phyloP scores from a whole-genome alignment of 345 rosid genomes.

The Camelina laxa region DNA sequence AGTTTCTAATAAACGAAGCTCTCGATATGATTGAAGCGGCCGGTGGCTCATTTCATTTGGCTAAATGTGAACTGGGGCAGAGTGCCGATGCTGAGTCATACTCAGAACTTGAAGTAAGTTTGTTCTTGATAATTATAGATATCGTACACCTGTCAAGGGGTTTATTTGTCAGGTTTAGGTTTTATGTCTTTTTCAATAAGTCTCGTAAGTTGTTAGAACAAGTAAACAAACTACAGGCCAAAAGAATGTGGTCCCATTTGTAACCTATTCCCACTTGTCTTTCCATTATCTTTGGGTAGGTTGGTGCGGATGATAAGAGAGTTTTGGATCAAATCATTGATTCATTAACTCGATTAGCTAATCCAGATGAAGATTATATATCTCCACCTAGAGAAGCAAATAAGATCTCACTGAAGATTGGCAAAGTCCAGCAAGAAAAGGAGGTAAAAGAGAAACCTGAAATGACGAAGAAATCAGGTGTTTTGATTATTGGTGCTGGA shows the following conservation, averaged over 20 bases:
- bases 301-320: constrained; percentile 79
- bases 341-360: constrained; percentile 81
- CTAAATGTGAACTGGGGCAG: constrained; percentile 88
- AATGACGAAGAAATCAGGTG: constrained; percentile 48
- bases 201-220: constrained; percentile 31
- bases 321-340: constrained; percentile 87
- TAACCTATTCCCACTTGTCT: constrained; percentile 7
- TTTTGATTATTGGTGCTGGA: constrained; percentile 93
- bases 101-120: constrained; percentile 90
- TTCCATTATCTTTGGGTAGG: constrained; percentile 55
- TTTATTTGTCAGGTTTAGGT: constrained; percentile 28
- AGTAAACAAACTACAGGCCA: constrained; percentile 31
- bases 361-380: constrained; percentile 51
- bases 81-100: constrained; percentile 65
- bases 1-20: constrained; percentile 93
- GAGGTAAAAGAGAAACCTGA: constrained; percentile 45
- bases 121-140: constrained; percentile 11
- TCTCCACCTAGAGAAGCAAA: constrained; percentile 42
- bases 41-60: constrained; percentile 89
- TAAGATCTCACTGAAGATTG: constrained; percentile 57
- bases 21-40: constrained; percentile 87
- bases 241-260: constrained; percentile 29
- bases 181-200: constrained; percentile 29
- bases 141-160: constrained; percentile 22
- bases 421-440: constrained; percentile 58